phyloP scores from a whole-genome alignment of 495 filamentous ascomycete genomes.

The Lasiosphaeriaceae sp. region DNA sequence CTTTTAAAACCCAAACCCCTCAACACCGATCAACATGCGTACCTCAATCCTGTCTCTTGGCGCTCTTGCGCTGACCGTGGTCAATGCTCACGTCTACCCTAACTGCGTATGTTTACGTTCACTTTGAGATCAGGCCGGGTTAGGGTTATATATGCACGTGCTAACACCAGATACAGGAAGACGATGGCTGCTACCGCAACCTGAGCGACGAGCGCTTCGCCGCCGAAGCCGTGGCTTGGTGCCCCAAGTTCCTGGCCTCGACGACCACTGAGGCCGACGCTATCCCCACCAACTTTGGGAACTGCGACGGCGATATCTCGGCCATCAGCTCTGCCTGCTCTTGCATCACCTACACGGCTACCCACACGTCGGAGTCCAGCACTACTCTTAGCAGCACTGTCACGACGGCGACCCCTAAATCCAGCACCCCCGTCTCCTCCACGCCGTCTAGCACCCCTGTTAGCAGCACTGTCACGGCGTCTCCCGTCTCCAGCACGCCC shows the following conservation, averaged over 20 bases:
- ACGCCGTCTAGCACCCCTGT: neutral
- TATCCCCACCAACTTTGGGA: slow-evolving; percentile 25
- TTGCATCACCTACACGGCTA: slow-evolving; percentile 32
- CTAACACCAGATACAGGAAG: slow-evolving; percentile 19
- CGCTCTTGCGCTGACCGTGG: too few relatives aligned
- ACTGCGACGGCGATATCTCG: slow-evolving; percentile 19
- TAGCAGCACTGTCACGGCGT: neutral
- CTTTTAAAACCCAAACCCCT: too few relatives aligned
- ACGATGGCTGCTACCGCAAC: slow-evolving; percentile 31
- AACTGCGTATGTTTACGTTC: too few relatives aligned
- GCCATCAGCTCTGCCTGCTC: slow-evolving; percentile 35
- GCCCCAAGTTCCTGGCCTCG: slow-evolving; percentile 21
- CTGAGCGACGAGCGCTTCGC: slow-evolving; percentile 23
- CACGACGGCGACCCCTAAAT: slow-evolving; percentile 7
- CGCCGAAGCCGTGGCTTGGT: slow-evolving; percentile 18
- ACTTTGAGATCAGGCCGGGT: too few relatives aligned
- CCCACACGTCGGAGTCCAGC: neutral
- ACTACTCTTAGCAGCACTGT: too few relatives aligned
- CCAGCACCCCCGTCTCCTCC: too few relatives aligned
- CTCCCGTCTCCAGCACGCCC: neutral
- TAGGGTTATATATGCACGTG: neutral
- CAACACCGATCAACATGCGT: too few relatives aligned
- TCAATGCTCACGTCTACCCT: too few relatives aligned
- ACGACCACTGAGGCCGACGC: slow-evolving; percentile 18
- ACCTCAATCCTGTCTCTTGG: too few relatives aligned